These are phyloP conservation scores for Phytophthora fragariae DNA, from an alignment of 352 stramenopile genomes.

Conservation along the genomic window DNA sequence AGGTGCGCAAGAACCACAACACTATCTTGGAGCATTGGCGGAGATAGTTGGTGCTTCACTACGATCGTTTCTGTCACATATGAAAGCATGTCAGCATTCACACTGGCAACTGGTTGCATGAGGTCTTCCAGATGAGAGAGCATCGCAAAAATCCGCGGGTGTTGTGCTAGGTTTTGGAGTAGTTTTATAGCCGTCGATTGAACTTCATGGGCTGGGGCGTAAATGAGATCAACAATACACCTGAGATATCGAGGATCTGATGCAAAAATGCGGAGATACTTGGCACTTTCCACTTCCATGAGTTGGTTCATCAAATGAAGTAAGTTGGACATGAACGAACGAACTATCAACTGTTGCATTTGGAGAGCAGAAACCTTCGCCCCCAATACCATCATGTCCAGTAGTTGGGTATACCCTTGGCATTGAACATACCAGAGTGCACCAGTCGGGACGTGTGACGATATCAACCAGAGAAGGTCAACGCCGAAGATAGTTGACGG, in stretches of 20 bases:
- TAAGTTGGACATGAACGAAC: conserved; percentile 30
- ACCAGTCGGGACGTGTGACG: not conserved
- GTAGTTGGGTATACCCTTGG: conserved; percentile 19
- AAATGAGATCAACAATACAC: conserved; percentile 35
- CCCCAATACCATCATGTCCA: conserved; percentile 25
- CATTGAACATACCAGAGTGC: conserved; percentile 20
- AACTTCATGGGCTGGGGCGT: conserved; percentile 26
- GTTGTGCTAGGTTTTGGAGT: conserved; percentile 23
- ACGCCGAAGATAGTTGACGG: conserved; percentile 18
- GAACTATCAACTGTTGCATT: conserved; percentile 21
- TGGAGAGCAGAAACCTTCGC: conserved; percentile 26
- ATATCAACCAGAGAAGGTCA: conserved; percentile 21
- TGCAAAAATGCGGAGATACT: conserved; percentile 26
- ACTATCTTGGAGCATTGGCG: conserved; percentile 20
- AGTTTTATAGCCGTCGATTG: conserved; percentile 38
- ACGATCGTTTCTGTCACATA: conserved; percentile 19
- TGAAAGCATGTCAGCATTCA: conserved; percentile 1
- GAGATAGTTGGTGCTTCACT: conserved; percentile 12
- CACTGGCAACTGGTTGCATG: conserved; percentile 2
- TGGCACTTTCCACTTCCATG: conserved; percentile 5
- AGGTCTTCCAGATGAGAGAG: conserved; percentile 26
- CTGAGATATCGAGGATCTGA: conserved; percentile 34
- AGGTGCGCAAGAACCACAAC: conserved; percentile 34
- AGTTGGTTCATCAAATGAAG: conserved; percentile 15
- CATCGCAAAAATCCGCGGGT: conserved; percentile 18